Conservation (phyloP, 352 stramenopile species). For the Elongisporangium undulatum region DNA sequence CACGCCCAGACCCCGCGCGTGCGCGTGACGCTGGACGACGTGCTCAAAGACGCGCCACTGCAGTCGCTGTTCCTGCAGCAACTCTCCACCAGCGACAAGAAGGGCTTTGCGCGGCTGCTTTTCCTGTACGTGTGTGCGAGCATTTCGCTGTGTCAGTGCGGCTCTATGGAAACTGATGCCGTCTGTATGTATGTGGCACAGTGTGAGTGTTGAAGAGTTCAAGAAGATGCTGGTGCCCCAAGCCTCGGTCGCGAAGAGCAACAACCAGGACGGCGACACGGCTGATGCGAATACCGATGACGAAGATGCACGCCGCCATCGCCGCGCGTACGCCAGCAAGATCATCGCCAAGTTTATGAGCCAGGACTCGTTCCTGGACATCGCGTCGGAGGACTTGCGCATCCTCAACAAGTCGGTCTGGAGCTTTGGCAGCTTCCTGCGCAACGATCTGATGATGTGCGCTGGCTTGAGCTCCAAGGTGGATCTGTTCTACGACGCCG, state of each 20-base stretch:
- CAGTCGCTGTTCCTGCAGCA: slow-evolving; percentile 82
- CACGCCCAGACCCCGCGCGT: background rate
- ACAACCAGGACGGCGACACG: slow-evolving; percentile 6
- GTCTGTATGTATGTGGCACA: slow-evolving; percentile 7
- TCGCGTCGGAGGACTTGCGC: slow-evolving; percentile 65
- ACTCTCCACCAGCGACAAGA: slow-evolving; percentile 56
- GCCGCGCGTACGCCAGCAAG: slow-evolving; percentile 75
- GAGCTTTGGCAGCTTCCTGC: slow-evolving; percentile 69
- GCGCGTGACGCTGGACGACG: slow-evolving; percentile 56
- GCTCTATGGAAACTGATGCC: background rate
- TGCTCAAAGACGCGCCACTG: slow-evolving; percentile 71
- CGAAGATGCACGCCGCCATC: slow-evolving; percentile 23
- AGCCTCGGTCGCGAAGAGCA: slow-evolving; percentile 8
- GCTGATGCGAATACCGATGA: slow-evolving; percentile 16
- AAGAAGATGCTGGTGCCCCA: slow-evolving; percentile 59
- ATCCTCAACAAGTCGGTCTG: slow-evolving; percentile 81
- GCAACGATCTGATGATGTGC: slow-evolving; percentile 76
- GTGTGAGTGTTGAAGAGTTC: slow-evolving; percentile 84
- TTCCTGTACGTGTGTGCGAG: slow-evolving; percentile 63
- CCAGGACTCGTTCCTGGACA: slow-evolving; percentile 76
- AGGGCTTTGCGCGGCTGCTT: slow-evolving; percentile 69
- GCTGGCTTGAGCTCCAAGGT: slow-evolving; percentile 63
- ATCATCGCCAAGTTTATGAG: slow-evolving; percentile 88
- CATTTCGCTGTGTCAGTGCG: background rate
- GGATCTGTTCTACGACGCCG: slow-evolving; percentile 74